A percentile compares a stretch with the other conserved stretches of the same genome.
phyloP scores from a whole-genome alignment of 306 rosid genomes.

The Sesbania bispinosa region DNA sequence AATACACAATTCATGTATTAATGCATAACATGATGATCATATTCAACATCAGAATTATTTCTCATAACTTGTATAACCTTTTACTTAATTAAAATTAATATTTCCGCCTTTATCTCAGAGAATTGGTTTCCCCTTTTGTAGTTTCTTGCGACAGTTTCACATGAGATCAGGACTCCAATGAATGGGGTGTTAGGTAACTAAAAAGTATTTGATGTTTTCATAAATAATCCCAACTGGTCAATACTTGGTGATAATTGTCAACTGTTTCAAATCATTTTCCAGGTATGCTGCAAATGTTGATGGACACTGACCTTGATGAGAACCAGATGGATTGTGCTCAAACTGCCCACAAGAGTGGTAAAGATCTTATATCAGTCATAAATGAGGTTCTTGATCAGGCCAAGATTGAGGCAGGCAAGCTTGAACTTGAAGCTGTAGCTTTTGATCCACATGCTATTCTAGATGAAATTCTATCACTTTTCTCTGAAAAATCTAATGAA shows the following conservation, averaged over 20 bases:
- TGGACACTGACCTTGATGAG: constrained; percentile 85
- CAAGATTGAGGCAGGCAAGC: constrained; percentile 89
- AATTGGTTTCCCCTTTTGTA: constrained; percentile 38
- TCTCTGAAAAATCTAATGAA: constrained; percentile 65
- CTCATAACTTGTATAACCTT: background rate
- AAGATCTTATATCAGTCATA: constrained; percentile 78
- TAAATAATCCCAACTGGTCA: background rate
- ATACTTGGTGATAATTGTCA: constrained; percentile 20
- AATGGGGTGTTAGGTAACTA: constrained; percentile 87
- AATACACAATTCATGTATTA: background rate
- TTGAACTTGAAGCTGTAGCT: constrained; percentile 88
- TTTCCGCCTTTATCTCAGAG: background rate
- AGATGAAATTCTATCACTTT: constrained; percentile 72
- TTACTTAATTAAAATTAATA: background rate
- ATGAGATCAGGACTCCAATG: constrained; percentile 99
- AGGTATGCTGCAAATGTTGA: constrained; percentile 98
- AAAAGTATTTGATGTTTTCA: constrained; percentile 17
- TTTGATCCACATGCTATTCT: constrained; percentile 74
- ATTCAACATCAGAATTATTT: background rate
- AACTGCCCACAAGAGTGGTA: constrained; percentile 84
- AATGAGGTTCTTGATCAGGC: constrained; percentile 98
- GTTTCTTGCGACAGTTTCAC: constrained; percentile 98
- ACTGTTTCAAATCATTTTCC: constrained; percentile 25
- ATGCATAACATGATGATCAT: constrained; percentile 14
- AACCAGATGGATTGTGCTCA: constrained; percentile 78